These are phyloP conservation scores for Colletotrichum australisinense DNA, from an alignment of 2,329 filamentous ascomycete species.

Conservation along the genomic window DNA sequence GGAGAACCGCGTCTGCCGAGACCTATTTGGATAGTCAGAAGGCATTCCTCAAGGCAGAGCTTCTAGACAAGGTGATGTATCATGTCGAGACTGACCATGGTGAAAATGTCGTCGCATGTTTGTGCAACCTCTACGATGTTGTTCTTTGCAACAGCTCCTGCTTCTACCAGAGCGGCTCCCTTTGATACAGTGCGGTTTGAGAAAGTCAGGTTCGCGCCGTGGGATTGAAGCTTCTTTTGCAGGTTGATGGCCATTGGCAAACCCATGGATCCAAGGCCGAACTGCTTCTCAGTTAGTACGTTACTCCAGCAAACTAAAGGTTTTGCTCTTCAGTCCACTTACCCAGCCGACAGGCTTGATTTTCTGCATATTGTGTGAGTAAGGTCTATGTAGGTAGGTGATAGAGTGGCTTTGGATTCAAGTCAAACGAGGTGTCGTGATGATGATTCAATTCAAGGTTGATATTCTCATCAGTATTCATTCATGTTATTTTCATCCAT, in stretches of 20 bases:
- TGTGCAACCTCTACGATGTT: slow-evolving; percentile 43
- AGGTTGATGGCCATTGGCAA: slow-evolving; percentile 61
- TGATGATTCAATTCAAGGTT: too few species aligned
- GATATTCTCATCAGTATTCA: too few species aligned
- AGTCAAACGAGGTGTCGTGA: too few species aligned
- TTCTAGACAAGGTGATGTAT: too few species aligned
- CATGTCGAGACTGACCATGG: slow-evolving; percentile 47
- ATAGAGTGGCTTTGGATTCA: too few species aligned
- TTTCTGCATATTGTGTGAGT: not conserved
- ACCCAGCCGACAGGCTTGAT: slow-evolving; percentile 21
- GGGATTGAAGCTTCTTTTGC: slow-evolving; percentile 45
- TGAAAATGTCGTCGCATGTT: slow-evolving; percentile 48
- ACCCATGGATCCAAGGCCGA: slow-evolving; percentile 63
- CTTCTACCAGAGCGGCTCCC: slow-evolving; percentile 45
- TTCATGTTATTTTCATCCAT: too few species aligned
- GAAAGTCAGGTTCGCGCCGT: slow-evolving; percentile 50
- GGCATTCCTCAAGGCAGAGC: too few species aligned
- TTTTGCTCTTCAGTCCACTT: not conserved
- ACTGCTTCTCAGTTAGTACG: not conserved
- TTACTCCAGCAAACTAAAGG: too few species aligned
- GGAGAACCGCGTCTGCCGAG: slow-evolving; percentile 51
- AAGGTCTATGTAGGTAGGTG: too few species aligned
- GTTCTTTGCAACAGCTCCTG: slow-evolving; percentile 42
- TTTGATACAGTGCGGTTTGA: slow-evolving; percentile 60
- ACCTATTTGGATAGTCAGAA: not conserved